Evolutionary conservation across 2,329 filamentous ascomycete species (phyloP).

Genomic region (Apiospora pterosperma): DNA sequence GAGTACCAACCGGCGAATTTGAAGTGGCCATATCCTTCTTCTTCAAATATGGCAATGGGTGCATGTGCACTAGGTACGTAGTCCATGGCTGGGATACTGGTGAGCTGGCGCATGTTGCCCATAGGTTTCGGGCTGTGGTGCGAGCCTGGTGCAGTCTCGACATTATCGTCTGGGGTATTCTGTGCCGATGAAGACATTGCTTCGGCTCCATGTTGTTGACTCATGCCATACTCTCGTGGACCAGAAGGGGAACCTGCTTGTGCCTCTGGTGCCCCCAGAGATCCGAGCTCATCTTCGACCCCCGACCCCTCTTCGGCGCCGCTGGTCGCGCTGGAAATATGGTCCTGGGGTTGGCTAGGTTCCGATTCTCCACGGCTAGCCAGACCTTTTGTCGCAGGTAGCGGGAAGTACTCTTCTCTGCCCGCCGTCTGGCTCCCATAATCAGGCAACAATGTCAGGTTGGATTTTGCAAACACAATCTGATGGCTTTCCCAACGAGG

Average conservation of each 20-base stretch:
- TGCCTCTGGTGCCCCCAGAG: not conserved
- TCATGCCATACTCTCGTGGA: not conserved
- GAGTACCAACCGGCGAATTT: constrained; percentile 23
- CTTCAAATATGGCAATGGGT: constrained; percentile 22
- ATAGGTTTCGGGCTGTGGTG: constrained; percentile 8
- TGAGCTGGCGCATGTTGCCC: constrained; percentile 2
- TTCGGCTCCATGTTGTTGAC: not conserved
- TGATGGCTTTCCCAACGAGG: constrained; percentile 19
- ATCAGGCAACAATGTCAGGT: constrained; percentile 19
- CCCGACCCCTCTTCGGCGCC: not conserved
- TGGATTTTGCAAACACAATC: constrained; percentile 22
- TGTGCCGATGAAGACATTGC: not conserved
- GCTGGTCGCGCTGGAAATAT: not conserved
- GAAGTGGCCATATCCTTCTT: constrained; percentile 11
- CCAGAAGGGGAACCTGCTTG: not conserved
- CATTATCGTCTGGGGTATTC: not conserved
- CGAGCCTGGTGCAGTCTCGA: constrained; percentile 8
- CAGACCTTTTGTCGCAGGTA: constrained; percentile 15
- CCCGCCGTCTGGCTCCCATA: constrained; percentile 7
- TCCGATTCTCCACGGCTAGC: constrained; percentile 6
- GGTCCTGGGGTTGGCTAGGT: not conserved
- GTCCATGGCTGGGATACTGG: constrained; percentile 21
- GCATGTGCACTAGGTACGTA: constrained; percentile 14
- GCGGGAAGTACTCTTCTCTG: not conserved
- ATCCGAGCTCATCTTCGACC: not conserved